These are phyloP conservation scores for Geotrichum cucujoidarum DNA, from an alignment of 1,139 yeast genomes.

Conservation along the genomic window DNA sequence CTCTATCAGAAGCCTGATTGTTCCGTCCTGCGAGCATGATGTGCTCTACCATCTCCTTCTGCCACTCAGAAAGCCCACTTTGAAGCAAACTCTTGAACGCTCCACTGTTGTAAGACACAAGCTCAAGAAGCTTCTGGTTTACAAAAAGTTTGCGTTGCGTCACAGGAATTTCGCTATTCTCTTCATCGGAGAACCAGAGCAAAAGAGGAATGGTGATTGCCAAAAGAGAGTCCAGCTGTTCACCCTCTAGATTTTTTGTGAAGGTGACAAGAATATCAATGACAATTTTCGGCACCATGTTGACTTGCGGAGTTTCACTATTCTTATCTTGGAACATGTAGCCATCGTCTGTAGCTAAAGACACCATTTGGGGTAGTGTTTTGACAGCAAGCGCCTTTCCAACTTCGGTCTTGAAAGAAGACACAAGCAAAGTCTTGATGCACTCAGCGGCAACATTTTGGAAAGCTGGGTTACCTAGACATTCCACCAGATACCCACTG, in stretches of 20 bases:
- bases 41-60: slow-evolving; percentile 27
- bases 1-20: slow-evolving; percentile 17
- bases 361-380: slow-evolving; percentile 42
- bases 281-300: slow-evolving; percentile 38
- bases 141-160: slow-evolving; percentile 41
- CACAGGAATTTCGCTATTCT: slow-evolving; percentile 26
- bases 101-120: slow-evolving; percentile 48
- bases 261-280: slow-evolving; percentile 54
- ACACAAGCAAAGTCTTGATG: slow-evolving; percentile 50
- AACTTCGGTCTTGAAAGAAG: slow-evolving; percentile 34
- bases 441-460: slow-evolving; percentile 53
- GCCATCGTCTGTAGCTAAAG: slow-evolving; percentile 28
- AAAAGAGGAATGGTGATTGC: slow-evolving; percentile 50
- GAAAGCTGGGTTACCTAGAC: slow-evolving; percentile 36
- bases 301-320: slow-evolving; percentile 7
- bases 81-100: slow-evolving; percentile 52
- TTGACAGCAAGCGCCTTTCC: slow-evolving; percentile 33
- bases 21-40: slow-evolving; percentile 23
- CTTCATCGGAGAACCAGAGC: slow-evolving; percentile 39
- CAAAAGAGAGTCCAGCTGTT: slow-evolving; percentile 33
- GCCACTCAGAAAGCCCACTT: slow-evolving; percentile 28
- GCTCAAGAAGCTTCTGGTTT: slow-evolving; percentile 48
- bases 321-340: slow-evolving; percentile 1
- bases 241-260: slow-evolving; percentile 38
- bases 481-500: slow-evolving; percentile 41